Conservation (phyloP, 2,329 filamentous ascomycete species). For the Xylariaceae sp. region DNA sequence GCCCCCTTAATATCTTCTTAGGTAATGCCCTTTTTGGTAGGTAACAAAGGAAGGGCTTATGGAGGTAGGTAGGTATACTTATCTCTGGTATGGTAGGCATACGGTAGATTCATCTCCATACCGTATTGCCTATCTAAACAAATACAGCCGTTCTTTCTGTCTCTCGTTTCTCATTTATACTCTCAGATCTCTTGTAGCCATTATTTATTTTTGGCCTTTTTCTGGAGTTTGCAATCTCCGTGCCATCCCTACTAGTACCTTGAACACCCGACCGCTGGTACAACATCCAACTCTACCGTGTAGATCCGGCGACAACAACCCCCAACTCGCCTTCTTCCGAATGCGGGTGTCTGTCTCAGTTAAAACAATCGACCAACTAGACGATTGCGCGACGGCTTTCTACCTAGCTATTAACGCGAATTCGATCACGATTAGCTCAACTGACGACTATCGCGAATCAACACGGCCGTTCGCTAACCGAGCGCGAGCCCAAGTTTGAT, state of each 20-base stretch:
- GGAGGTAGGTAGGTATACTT: no score
- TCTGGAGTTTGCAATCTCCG: not conserved
- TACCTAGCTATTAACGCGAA: not conserved
- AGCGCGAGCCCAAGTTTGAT: not conserved
- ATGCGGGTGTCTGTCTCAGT: constrained; percentile 23
- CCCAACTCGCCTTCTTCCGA: not conserved
- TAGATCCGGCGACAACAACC: not conserved
- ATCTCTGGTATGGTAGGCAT: no score
- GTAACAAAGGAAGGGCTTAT: no score
- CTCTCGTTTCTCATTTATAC: no score
- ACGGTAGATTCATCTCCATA: no score
- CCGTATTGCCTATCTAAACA: no score
- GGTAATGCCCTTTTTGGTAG: no score
- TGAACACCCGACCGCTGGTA: not conserved
- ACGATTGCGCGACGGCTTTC: not conserved
- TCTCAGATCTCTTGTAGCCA: no score
- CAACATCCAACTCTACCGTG: not conserved
- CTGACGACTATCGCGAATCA: not conserved
- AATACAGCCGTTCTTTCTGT: no score
- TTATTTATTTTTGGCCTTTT: no score
- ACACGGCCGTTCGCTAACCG: not conserved
- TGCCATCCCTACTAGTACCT: constrained; percentile 1
- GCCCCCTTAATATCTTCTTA: not conserved
- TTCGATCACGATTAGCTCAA: not conserved
- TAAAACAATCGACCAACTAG: not conserved